Conservation (phyloP, 306 rosid genomes). For the Adenanthera pavonina region DNA sequence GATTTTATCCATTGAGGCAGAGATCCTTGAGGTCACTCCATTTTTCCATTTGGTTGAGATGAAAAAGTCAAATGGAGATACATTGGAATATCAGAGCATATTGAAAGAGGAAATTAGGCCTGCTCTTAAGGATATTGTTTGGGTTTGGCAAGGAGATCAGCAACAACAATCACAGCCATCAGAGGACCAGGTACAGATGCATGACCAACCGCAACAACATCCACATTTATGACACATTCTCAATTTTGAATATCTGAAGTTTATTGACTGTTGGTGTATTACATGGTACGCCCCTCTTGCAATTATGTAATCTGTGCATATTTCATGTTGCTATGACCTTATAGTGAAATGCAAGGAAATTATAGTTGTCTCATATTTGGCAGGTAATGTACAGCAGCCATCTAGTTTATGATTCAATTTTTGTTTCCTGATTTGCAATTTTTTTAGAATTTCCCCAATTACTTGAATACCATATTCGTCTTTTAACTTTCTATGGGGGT, state of each 20-base stretch:
- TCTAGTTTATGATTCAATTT: conserved; percentile 7
- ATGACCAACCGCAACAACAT: conserved; percentile 37
- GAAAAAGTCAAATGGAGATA: conserved; percentile 59
- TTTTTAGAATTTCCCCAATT: background rate
- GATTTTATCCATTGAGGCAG: conserved; percentile 50
- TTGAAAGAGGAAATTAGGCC: conserved; percentile 55
- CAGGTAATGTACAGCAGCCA: background rate
- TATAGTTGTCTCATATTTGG: conserved; percentile 4
- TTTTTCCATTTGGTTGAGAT: conserved; percentile 59
- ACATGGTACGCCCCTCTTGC: conserved; percentile 3
- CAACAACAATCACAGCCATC: conserved; percentile 42
- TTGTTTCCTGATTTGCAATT: conserved; percentile 10
- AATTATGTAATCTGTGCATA: background rate
- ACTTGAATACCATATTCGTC: background rate
- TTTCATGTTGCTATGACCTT: conserved; percentile 2
- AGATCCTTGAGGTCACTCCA: conserved; percentile 55
- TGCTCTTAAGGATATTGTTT: conserved; percentile 58
- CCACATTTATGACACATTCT: conserved; percentile 10
- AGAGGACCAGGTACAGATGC: conserved; percentile 30
- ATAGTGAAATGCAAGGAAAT: background rate
- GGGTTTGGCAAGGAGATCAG: conserved; percentile 63
- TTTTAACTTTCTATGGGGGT: background rate
- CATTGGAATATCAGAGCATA: conserved; percentile 57
- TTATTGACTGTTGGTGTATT: background rate
- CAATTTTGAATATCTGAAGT: background rate